A percentile compares a stretch with the other conserved stretches of the same genome.
Conservation (phyloP, 208 protist genomes). For the Acanthamoeba pearcei region DNA sequence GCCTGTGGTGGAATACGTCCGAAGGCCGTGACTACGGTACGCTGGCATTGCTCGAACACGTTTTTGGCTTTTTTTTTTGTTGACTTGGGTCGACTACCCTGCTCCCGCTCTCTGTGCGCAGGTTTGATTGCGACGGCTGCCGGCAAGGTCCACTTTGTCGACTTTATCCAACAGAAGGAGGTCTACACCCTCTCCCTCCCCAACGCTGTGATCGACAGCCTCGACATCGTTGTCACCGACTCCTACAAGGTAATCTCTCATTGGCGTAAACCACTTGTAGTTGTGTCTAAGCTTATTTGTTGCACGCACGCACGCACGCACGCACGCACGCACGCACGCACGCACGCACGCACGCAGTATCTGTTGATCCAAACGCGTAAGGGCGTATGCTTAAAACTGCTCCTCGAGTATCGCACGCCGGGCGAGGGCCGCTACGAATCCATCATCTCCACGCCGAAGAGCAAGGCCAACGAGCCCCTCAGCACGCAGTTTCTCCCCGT, state of each 20-base stretch:
- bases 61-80: neutral
- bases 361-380: constrained; percentile 20
- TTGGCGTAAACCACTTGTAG: neutral
- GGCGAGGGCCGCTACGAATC: constrained; percentile 2
- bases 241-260: constrained; percentile 32
- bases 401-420: constrained; percentile 10
- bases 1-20: constrained; percentile 53
- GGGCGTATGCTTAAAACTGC: constrained; percentile 5
- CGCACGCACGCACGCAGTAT: neutral
- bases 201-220: neutral
- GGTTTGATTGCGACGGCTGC: neutral
- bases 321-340: neutral
- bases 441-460: constrained; percentile 40
- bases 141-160: constrained; percentile 26
- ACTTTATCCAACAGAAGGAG: constrained; percentile 13
- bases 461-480: constrained; percentile 28
- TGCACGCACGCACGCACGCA: neutral
- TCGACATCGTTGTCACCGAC: constrained; percentile 10
- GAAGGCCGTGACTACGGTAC: constrained; percentile 7
- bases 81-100: neutral
- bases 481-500: neutral
- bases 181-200: constrained; percentile 20
- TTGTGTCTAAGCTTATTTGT: neutral
- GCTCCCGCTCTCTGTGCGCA: neutral
- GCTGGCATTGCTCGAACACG: neutral